Evolutionary conservation across 192 early-diverging fungal species (phyloP).

Genomic region (Geosiphon pyriformis): DNA sequence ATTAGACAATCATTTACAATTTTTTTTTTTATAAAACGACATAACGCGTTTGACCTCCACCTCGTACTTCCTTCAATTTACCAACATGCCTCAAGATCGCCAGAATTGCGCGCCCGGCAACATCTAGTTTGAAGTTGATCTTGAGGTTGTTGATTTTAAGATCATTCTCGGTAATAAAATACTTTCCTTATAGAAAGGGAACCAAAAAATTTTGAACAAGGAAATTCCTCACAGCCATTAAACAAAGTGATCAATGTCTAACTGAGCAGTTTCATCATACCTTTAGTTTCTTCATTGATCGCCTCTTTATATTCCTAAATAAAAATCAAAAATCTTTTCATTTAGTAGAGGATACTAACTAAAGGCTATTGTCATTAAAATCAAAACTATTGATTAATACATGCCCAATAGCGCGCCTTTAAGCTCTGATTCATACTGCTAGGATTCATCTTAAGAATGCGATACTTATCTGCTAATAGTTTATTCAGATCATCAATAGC

Average conservation of each 20-base stretch:
- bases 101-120: constrained; percentile 5
- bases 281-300: constrained; percentile 19
- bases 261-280: background rate
- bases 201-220: background rate
- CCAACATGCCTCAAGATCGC: constrained; percentile 11
- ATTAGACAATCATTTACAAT: too few relatives aligned
- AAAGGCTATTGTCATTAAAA: background rate
- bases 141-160: constrained; percentile 2
- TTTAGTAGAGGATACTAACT: too few relatives aligned
- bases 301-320: constrained; percentile 11
- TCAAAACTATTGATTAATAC: background rate
- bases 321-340: background rate
- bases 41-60: constrained; percentile 8
- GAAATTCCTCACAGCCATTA: background rate
- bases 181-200: background rate
- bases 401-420: constrained; percentile 15
- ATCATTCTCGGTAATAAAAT: constrained; percentile 18
- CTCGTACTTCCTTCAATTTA: constrained; percentile 17
- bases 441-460: background rate
- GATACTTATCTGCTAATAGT: constrained; percentile 10
- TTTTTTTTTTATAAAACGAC: background rate
- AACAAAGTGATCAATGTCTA: background rate
- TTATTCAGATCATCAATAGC: constrained; percentile 20
- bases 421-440: constrained; percentile 2
- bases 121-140: constrained; percentile 17